Conservation (phyloP, 2,329 filamentous ascomycete genomes). For the Sporothrix curviconia region DNA sequence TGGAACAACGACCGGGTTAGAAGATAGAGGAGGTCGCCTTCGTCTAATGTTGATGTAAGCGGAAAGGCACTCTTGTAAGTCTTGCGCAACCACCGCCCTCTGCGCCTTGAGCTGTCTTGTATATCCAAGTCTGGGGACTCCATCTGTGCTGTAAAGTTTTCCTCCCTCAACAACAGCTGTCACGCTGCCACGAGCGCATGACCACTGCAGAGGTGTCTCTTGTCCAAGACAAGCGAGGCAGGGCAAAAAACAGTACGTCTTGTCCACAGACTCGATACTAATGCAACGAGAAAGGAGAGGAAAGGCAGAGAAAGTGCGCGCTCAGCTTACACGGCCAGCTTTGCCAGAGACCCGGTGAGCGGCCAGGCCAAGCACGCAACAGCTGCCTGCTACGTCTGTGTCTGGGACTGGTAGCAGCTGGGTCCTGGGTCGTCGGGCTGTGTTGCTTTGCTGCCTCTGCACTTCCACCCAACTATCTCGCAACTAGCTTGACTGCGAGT, state of each 20-base stretch:
- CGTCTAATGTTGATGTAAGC: slow-evolving; percentile 36
- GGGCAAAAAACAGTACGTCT: background rate
- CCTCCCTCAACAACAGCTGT: background rate
- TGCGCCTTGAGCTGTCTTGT: slow-evolving; percentile 20
- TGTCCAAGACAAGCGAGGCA: background rate
- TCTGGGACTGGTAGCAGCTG: no score
- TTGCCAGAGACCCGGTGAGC: background rate
- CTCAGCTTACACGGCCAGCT: background rate
- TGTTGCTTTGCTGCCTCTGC: background rate
- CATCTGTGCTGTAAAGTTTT: slow-evolving; percentile 8
- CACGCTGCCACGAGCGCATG: slow-evolving; percentile 12
- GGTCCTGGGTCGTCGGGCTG: no score
- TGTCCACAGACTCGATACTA: no score
- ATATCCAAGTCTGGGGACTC: slow-evolving; percentile 17
- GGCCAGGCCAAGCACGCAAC: no score
- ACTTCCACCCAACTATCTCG: no score
- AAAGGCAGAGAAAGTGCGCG: background rate
- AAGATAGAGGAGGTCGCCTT: slow-evolving; percentile 52
- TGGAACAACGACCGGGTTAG: slow-evolving; percentile 49
- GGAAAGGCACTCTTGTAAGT: slow-evolving; percentile 42
- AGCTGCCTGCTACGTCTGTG: no score
- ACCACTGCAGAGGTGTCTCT: background rate
- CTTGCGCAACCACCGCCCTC: slow-evolving; percentile 31
- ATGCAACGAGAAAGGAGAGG: background rate
- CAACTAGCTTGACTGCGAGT: no score